A percentile compares a stretch with the other conserved stretches of the same genome.
Conservation (phyloP, 2,329 filamentous ascomycete species). For the Fusarium sp. region DNA sequence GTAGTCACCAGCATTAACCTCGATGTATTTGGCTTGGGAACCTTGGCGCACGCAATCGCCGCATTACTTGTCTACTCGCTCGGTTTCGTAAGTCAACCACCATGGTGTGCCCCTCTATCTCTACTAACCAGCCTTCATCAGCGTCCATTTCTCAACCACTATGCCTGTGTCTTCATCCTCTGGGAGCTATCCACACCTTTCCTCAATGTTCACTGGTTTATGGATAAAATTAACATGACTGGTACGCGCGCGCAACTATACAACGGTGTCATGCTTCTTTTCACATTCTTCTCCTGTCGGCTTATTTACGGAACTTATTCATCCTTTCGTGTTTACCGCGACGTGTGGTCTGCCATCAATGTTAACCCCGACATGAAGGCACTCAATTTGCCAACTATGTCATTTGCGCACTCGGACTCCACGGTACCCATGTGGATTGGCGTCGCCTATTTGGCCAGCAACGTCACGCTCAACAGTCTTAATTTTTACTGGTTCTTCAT, state of each 20-base stretch:
- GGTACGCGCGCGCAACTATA: constrained; percentile 77
- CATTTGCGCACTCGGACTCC: constrained; percentile 59
- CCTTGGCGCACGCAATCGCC: constrained; percentile 79
- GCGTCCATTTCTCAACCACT: constrained; percentile 87
- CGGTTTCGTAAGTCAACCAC: constrained; percentile 73
- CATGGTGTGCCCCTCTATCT: background rate
- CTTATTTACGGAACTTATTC: constrained; percentile 81
- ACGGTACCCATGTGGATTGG: constrained; percentile 76
- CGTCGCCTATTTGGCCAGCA: constrained; percentile 72
- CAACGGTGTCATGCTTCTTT: constrained; percentile 77
- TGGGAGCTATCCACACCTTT: constrained; percentile 89
- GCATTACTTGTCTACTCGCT: constrained; percentile 79
- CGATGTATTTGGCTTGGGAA: constrained; percentile 77
- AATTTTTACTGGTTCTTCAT: constrained; percentile 90
- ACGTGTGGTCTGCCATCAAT: constrained; percentile 67
- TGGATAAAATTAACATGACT: constrained; percentile 85
- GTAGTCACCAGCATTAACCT: constrained; percentile 74
- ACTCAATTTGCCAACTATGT: constrained; percentile 42
- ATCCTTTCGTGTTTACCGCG: constrained; percentile 73
- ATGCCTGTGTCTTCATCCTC: constrained; percentile 81
- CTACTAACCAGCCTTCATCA: constrained; percentile 47
- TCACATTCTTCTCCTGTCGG: constrained; percentile 79
- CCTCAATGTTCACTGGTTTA: constrained; percentile 91
- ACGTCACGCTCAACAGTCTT: constrained; percentile 76
- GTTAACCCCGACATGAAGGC: constrained; percentile 50